Percentiles rank a stretch among this genome's conserved stretches.
Conservation (phyloP, 2,329 filamentous ascomycete species). For the Drechslerella stenobrocha region DNA sequence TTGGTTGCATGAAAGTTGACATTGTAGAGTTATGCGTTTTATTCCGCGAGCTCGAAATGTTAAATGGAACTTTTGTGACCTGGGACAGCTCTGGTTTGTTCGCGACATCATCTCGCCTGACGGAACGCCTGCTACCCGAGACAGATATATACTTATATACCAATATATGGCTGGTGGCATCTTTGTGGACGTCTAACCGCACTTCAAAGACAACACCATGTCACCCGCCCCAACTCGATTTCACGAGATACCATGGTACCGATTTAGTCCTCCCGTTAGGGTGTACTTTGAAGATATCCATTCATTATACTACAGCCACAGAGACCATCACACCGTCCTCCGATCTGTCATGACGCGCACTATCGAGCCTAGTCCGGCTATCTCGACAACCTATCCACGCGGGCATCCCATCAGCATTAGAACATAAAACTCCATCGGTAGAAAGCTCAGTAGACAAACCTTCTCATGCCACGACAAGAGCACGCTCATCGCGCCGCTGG, state of each 20-base stretch:
- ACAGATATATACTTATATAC: neutral
- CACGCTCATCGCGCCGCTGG: slow-evolving; percentile 91
- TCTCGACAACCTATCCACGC: slow-evolving; percentile 69
- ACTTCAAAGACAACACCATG: no score
- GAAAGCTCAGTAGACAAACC: slow-evolving; percentile 58
- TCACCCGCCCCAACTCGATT: no score
- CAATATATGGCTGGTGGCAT: no score
- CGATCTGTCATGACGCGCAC: slow-evolving; percentile 95
- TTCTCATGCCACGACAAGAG: slow-evolving; percentile 98
- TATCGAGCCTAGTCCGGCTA: slow-evolving; percentile 87
- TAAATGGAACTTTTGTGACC: neutral
- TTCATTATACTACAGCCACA: no score
- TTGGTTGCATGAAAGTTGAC: no score
- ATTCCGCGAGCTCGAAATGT: slow-evolving; percentile 11
- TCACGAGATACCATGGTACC: no score
- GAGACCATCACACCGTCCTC: slow-evolving; percentile 76
- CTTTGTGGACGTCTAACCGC: no score
- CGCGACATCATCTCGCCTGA: slow-evolving; percentile 15
- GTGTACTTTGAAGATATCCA: no score
- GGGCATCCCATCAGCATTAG: no score
- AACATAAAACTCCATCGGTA: neutral
- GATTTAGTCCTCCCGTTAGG: no score
- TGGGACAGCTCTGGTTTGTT: neutral
- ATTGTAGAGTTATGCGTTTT: slow-evolving; percentile 9
- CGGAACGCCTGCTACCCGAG: neutral